Conservation (phyloP, 2,329 filamentous ascomycete species). For the Colletotrichum siamense region DNA sequence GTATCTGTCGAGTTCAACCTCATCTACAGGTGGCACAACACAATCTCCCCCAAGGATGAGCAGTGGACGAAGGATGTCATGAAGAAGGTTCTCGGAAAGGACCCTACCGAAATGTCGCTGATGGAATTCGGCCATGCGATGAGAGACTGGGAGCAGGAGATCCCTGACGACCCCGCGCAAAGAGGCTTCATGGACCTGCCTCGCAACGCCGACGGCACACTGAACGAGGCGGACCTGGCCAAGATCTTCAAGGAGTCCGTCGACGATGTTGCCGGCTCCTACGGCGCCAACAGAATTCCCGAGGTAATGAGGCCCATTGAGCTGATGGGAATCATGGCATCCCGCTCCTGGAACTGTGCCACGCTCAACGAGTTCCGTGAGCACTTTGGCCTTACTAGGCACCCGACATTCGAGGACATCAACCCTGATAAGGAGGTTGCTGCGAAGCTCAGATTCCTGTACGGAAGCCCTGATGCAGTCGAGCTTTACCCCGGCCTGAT, state of each 20-base stretch:
- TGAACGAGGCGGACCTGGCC: slow-evolving; percentile 60
- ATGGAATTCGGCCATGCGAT: background rate
- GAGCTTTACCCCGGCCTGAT: slow-evolving; percentile 63
- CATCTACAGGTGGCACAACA: slow-evolving; percentile 38
- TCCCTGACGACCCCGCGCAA: slow-evolving; percentile 55
- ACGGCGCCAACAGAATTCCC: slow-evolving; percentile 61
- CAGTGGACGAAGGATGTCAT: slow-evolving; percentile 31
- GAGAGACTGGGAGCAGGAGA: slow-evolving; percentile 39
- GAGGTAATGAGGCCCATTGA: slow-evolving; percentile 61
- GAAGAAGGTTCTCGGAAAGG: slow-evolving; percentile 20
- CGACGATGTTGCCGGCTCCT: slow-evolving; percentile 55
- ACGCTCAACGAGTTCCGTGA: slow-evolving; percentile 69
- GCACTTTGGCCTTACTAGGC: slow-evolving; percentile 61
- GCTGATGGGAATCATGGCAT: slow-evolving; percentile 64
- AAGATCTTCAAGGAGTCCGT: slow-evolving; percentile 56
- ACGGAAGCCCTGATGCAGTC: slow-evolving; percentile 65
- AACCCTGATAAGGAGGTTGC: slow-evolving; percentile 60
- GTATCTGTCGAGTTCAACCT: slow-evolving; percentile 40
- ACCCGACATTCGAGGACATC: slow-evolving; percentile 64
- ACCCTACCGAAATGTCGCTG: background rate
- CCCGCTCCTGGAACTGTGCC: slow-evolving; percentile 62
- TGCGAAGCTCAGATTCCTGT: slow-evolving; percentile 55
- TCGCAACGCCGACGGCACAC: slow-evolving; percentile 54
- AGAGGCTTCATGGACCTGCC: slow-evolving; percentile 56
- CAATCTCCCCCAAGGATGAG: slow-evolving; percentile 35